A percentile compares a stretch with the other conserved stretches of the same genome.
phyloP scores from a whole-genome alignment of 2,329 filamentous ascomycete species.

The Neocucurbitaria cava region DNA sequence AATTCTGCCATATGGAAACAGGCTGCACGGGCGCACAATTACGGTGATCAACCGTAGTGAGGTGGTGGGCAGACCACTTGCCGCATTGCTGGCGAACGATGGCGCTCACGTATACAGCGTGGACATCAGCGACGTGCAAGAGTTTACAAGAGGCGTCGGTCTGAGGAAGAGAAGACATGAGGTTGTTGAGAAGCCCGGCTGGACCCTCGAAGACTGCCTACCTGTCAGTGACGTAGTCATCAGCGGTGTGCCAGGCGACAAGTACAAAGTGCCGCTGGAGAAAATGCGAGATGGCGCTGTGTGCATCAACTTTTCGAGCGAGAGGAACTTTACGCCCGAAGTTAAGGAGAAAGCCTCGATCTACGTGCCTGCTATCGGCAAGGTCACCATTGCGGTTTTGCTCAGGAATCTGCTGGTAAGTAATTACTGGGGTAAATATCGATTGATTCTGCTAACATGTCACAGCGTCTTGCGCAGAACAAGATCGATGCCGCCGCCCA shows the following conservation, averaged over 20 bases:
- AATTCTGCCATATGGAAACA: slow-evolving; percentile 89
- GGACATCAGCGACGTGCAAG: slow-evolving; percentile 87
- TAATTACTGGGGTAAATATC: slow-evolving; percentile 21
- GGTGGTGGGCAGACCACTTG: slow-evolving; percentile 91
- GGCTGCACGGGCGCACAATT: slow-evolving; percentile 90
- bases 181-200: slow-evolving; percentile 81
- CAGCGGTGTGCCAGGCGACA: slow-evolving; percentile 85
- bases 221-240: slow-evolving; percentile 94
- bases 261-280: slow-evolving; percentile 86
- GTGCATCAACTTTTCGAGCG: slow-evolving; percentile 98
- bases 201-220: slow-evolving; percentile 79
- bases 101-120: slow-evolving; percentile 95
- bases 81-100: slow-evolving; percentile 93
- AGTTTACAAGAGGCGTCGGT: slow-evolving; percentile 89
- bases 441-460: slow-evolving; percentile 20
- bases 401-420: slow-evolving; percentile 86
- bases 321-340: slow-evolving; percentile 88
- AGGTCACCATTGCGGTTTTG: slow-evolving; percentile 93
- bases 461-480: slow-evolving; percentile 55
- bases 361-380: slow-evolving; percentile 95
- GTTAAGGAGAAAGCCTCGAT: slow-evolving; percentile 96
- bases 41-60: slow-evolving; percentile 97
- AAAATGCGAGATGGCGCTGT: slow-evolving; percentile 87
- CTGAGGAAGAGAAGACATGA: slow-evolving; percentile 86
- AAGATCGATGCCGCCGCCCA: slow-evolving; percentile 43